Evolutionary conservation across 2,329 filamentous ascomycete species (phyloP).

Genomic region (Microsporum ferrugineum): DNA sequence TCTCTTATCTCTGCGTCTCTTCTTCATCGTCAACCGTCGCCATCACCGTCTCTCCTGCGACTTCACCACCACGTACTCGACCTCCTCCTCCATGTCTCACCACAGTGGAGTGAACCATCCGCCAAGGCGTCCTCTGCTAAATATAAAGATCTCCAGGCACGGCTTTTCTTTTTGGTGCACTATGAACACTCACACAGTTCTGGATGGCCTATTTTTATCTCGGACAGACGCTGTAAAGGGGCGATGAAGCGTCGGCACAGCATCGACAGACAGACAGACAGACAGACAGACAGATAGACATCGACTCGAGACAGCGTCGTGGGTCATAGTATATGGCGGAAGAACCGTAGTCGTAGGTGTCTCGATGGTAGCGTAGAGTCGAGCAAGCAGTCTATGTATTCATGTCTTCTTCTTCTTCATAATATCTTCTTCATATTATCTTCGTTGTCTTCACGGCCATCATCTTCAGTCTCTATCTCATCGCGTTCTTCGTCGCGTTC

Average conservation of each 20-base stretch:
- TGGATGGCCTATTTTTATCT: neutral
- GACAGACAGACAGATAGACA: no score
- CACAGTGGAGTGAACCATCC: neutral
- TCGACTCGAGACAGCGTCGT: no score
- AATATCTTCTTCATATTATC: neutral
- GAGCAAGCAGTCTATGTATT: neutral
- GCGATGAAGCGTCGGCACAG: no score
- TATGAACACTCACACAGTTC: no score
- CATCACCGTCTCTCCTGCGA: no score
- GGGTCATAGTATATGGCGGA: no score
- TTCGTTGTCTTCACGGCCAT: neutral
- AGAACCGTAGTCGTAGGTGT: no score
- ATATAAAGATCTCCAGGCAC: neutral
- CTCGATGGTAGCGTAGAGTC: no score
- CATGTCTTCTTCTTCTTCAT: neutral
- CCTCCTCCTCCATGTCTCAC: slow-evolving; percentile 1
- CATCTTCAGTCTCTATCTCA: neutral
- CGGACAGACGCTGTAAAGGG: no score
- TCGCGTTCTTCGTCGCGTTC: no score
- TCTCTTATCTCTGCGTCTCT: neutral
- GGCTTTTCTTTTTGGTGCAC: neutral
- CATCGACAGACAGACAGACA: no score
- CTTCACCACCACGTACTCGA: neutral
- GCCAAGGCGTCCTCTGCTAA: neutral
- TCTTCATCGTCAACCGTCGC: neutral